Evolutionary conservation across 1,284 basidiomycete genomes (phyloP).

Genomic region (Cryptococcus wingfieldii): DNA sequence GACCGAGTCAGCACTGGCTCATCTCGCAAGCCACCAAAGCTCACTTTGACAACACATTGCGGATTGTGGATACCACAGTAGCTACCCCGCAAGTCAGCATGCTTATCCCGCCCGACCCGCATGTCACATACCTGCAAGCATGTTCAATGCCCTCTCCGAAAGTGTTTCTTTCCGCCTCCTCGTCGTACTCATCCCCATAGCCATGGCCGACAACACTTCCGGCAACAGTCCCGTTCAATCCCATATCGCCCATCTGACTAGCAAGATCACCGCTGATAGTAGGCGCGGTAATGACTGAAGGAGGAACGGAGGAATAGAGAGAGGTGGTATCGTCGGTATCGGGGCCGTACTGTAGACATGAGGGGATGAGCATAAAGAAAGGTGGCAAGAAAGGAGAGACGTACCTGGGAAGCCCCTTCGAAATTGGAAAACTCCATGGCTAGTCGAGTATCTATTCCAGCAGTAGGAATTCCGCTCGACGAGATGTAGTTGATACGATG

Average conservation of each 20-base stretch:
- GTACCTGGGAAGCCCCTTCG: slow-evolving; percentile 54
- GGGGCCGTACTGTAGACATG: slow-evolving; percentile 59
- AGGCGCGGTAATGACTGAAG: slow-evolving; percentile 11
- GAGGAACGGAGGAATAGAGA: slow-evolving; percentile 51
- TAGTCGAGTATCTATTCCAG: neutral
- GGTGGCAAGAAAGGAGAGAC: slow-evolving; percentile 5
- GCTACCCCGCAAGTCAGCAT: slow-evolving; percentile 50
- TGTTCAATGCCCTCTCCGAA: slow-evolving; percentile 82
- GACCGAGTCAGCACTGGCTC: neutral
- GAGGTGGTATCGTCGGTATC: slow-evolving; percentile 76
- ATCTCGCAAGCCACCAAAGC: slow-evolving; percentile 4
- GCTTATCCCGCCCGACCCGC: neutral
- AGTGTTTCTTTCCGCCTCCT: slow-evolving; percentile 73
- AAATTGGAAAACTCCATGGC: slow-evolving; percentile 68
- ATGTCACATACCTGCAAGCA: slow-evolving; percentile 76
- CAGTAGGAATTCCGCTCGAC: neutral
- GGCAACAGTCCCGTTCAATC: neutral
- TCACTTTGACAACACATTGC: slow-evolving; percentile 82
- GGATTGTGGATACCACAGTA: slow-evolving; percentile 99
- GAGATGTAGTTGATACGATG: no score
- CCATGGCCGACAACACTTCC: neutral
- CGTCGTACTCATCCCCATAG: slow-evolving; percentile 57
- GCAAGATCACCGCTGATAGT: slow-evolving; percentile 15
- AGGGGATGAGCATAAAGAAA: slow-evolving; percentile 57
- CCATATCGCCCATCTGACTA: slow-evolving; percentile 12